Percentiles rank a stretch among this genome's conserved stretches.
Conservation (phyloP, 2,329 filamentous ascomycete species). For the Cladorrhinum sp. region DNA sequence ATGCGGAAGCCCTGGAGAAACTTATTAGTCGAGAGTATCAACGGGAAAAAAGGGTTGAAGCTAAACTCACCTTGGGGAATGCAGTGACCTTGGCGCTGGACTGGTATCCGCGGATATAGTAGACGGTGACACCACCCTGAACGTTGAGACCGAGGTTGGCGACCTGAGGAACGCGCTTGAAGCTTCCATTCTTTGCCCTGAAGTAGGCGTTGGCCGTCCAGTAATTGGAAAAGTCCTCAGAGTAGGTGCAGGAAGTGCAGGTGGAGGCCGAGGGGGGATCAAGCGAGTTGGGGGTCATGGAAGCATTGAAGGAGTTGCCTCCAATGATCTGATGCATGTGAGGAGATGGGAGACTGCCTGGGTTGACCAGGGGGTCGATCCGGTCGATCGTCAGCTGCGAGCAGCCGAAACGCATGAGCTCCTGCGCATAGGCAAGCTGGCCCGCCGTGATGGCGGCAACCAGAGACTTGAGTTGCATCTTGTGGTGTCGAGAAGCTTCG, state of each 20-base stretch:
- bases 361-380: slow-evolving; percentile 19
- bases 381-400: slow-evolving; percentile 21
- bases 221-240: slow-evolving; percentile 22
- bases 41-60: background rate
- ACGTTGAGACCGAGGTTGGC: slow-evolving; percentile 15
- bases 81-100: slow-evolving; percentile 15
- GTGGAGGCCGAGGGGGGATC: slow-evolving; percentile 34
- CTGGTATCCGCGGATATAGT: slow-evolving; percentile 19
- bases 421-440: slow-evolving; percentile 13
- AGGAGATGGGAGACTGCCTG: slow-evolving; percentile 13
- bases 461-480: slow-evolving; percentile 17
- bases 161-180: slow-evolving; percentile 17
- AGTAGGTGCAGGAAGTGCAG: slow-evolving; percentile 20
- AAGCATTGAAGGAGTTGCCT: slow-evolving; percentile 18
- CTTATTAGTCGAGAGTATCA: background rate
- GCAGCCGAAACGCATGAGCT: slow-evolving; percentile 19
- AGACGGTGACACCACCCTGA: slow-evolving; percentile 19
- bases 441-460: slow-evolving; percentile 2
- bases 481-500: background rate
- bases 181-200: slow-evolving; percentile 16
- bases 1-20: slow-evolving; percentile 31
- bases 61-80: slow-evolving; percentile 1
- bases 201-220: slow-evolving; percentile 20
- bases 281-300: slow-evolving; percentile 11
- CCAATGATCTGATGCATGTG: slow-evolving; percentile 16